phyloP scores from a whole-genome alignment of 305 asterid genomes.

The Fraxinus platypoda region DNA sequence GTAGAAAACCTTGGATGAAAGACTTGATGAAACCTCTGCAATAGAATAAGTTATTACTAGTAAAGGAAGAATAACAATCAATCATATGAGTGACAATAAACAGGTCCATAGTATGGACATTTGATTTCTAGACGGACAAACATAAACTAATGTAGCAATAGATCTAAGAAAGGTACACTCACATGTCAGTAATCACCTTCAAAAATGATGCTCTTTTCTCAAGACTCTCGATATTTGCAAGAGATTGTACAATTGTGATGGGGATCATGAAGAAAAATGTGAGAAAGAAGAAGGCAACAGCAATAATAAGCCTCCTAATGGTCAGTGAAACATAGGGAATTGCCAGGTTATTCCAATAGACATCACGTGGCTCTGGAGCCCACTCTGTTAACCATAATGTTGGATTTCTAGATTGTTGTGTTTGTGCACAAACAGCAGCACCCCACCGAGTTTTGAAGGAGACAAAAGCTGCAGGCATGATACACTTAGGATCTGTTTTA shows the following conservation, averaged over 20 bases:
- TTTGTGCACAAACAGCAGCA: constrained; percentile 98
- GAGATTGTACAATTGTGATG: constrained; percentile 80
- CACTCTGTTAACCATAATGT: constrained; percentile 92
- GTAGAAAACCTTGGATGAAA: constrained; percentile 83
- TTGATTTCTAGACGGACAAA: background rate
- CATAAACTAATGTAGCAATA: background rate
- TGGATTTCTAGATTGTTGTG: constrained; percentile 86
- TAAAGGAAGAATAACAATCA: background rate
- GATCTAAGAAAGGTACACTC: constrained; percentile 30
- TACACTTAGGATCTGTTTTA: constrained; percentile 50
- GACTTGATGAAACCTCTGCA: constrained; percentile 77
- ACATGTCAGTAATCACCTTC: constrained; percentile 62
- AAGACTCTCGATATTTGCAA: constrained; percentile 81
- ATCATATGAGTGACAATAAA: background rate
- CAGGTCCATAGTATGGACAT: background rate
- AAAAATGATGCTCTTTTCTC: constrained; percentile 68
- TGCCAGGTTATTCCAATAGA: constrained; percentile 86
- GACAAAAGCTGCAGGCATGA: constrained; percentile 93
- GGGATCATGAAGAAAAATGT: constrained; percentile 93
- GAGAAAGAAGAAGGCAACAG: constrained; percentile 89
- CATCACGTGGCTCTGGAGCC: constrained; percentile 96
- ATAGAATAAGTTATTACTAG: constrained; percentile 16
- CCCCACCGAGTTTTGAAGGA: constrained; percentile 92
- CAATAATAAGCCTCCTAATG: constrained; percentile 68
- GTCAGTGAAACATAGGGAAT: constrained; percentile 87